Base-by-base conservation (phyloP, 2,329 filamentous ascomycete genomes). In the Aspergillus viridinutans region DNA sequence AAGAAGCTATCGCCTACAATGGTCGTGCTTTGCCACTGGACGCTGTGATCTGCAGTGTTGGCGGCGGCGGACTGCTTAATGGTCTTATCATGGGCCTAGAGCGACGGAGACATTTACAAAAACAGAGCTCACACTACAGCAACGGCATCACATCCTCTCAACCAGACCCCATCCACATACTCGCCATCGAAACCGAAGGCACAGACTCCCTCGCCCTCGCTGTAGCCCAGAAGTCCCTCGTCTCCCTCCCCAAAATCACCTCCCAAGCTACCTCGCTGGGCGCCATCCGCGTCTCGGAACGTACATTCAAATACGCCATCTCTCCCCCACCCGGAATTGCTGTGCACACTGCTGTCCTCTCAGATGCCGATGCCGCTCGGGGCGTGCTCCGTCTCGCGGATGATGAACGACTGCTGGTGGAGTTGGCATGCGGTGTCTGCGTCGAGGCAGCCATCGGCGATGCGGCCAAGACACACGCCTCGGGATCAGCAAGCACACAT, bases 381-480 rank as follows among this genome's bases (percentile, higher is more conserved):
- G 92, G 87, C 2, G 89, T 88, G 54, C 85, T 88, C 67, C 80
- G 84, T 25, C 86, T 97, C 60, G 87, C 90, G 9, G 89, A 97
- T 62, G 91, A 96, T 59, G 90, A 92, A 65, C 79, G 89, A 26
- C 76, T 93, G 56, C 78, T 96, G 56, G 90, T 96, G 3, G 93
- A 97, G 77, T 79, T 88, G 38, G 86, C 92, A 0, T 97, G 93
- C 71, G 92, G 92, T 0, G 91, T 93, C 5, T 89, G 88, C 53
- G 75, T 96, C 12, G 90, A 77, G 57, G 74, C 73, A 32, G 74
- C 70, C 10, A 63, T 77, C 49, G 74, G 74, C 50, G 70, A 72
- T 58, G 67, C 67, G 14, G 58, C 58, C 8, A 59, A 56, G 21
- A 53, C 50, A 23, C 56, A 45, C 52, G 55, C 20, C 9, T 55